Evolutionary conservation across 192 early-diverging fungal genomes (phyloP), one percentile per base, ranked within the genome.

Genomic region (Chytriomyces sp.): DNA sequence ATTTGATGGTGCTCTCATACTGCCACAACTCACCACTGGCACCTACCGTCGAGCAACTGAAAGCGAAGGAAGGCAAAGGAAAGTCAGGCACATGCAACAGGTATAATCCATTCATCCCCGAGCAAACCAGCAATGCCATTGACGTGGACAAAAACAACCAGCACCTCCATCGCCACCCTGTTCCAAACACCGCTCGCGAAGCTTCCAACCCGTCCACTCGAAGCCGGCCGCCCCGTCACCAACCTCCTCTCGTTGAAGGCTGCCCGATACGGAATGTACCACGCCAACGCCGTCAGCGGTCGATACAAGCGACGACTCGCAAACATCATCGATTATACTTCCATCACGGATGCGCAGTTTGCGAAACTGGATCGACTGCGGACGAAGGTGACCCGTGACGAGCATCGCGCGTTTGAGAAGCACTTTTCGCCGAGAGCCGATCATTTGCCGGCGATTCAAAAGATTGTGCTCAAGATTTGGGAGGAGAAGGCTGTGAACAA

Each of bases 381-480:
- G n/a, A 61, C 63, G 70, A 65, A 69, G 72, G 67, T 57, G 50
- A 69, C 65, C n/a, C 26, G 67, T 72, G 70, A 88, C 67, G n/a
- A 83, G 79, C 68, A 53, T 66, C 61, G 59, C 69, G 69, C 85
- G 85, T 71, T 86, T 83, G 71, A 92, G 48, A 83, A 82, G 64
- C 79, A 82, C 47, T 91, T 88, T n/a, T 78, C 83, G 11, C 90
- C 89, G 28, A 83, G 88, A 20, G 85, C 90, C 35, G 85, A 85
- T 62, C 82, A 86, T 43, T 76, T 93, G 68, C 95, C 96, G 43
- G 81, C 81, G 9, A 80, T 97, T 59, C 72, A 90, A 28, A 91
- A 88, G 74, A 91, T 97, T 50, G 88, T 89, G 16, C 83, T 99
- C 50, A 92, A 94, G 80, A 92, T 95, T 59, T 95, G 94, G 89